Evolutionary conservation across 2,329 filamentous ascomycete species (phyloP).

Genomic region (Pseudovirgaria hyperparasitica): DNA sequence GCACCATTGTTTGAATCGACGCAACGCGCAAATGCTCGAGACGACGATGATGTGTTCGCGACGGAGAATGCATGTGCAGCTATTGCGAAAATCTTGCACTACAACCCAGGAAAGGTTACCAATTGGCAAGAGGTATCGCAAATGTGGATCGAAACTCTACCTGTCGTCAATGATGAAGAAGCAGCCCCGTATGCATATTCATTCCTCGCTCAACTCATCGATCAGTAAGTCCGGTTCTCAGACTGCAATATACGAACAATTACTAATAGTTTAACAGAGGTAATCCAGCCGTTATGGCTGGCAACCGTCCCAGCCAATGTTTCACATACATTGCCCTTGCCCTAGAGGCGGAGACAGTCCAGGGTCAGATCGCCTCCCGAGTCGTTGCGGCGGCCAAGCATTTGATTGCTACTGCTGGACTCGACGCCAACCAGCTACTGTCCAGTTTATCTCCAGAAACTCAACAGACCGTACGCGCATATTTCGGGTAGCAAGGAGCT

Average conservation of each 20-base stretch:
- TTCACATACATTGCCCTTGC: slow-evolving; percentile 81
- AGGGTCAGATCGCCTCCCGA: slow-evolving; percentile 66
- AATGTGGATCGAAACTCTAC: slow-evolving; percentile 86
- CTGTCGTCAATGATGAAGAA: slow-evolving; percentile 90
- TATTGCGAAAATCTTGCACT: slow-evolving; percentile 94
- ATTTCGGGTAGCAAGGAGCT: slow-evolving; percentile 49
- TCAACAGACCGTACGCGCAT: slow-evolving; percentile 64
- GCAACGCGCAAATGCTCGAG: slow-evolving; percentile 66
- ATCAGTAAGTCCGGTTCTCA: slow-evolving; percentile 57
- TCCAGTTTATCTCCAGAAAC: slow-evolving; percentile 65
- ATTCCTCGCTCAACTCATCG: slow-evolving; percentile 82
- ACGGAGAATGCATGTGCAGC: slow-evolving; percentile 95
- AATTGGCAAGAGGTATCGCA: slow-evolving; percentile 63
- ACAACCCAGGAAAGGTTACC: slow-evolving; percentile 63
- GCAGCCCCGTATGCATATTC: slow-evolving; percentile 92
- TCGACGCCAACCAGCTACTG: slow-evolving; percentile 66
- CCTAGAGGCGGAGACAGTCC: slow-evolving; percentile 79
- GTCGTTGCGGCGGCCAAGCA: slow-evolving; percentile 68
- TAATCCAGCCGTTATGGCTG: slow-evolving; percentile 66
- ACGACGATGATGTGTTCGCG: slow-evolving; percentile 89
- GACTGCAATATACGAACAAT: slow-evolving; percentile 7
- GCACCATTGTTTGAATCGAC: slow-evolving; percentile 76
- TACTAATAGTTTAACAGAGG: slow-evolving; percentile 45
- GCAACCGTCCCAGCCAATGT: slow-evolving; percentile 60
- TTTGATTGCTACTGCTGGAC: slow-evolving; percentile 58